A percentile compares a stretch with the other conserved stretches of the same genome.
phyloP scores from a whole-genome alignment of 129 eudicot species.

The Silybum marianum region DNA sequence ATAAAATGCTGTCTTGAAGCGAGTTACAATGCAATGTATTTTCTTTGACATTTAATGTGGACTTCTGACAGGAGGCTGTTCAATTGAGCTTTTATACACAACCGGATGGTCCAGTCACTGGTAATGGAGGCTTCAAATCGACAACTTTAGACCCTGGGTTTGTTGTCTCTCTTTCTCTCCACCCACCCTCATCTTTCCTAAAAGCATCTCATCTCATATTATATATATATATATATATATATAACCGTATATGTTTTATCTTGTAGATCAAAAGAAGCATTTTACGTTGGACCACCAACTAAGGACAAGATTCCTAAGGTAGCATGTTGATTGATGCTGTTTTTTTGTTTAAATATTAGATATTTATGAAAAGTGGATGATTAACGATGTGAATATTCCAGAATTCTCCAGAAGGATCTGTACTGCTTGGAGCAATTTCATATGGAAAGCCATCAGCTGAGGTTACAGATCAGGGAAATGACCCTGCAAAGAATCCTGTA shows the following conservation, averaged over 20 bases:
- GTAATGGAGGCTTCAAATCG: constrained; percentile 70
- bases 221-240: not conserved
- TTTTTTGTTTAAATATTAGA: not conserved
- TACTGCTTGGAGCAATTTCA: constrained; percentile 81
- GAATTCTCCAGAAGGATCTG: constrained; percentile 84
- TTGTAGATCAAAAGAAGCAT: constrained; percentile 82
- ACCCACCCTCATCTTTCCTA: not conserved
- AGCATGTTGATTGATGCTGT: constrained; percentile 7
- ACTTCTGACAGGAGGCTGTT: constrained; percentile 59
- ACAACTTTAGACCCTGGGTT: constrained; percentile 91
- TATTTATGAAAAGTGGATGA: not conserved
- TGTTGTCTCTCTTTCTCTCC: constrained; percentile 11
- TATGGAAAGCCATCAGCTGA: constrained; percentile 78
- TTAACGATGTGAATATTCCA: constrained; percentile 40
- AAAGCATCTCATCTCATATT: not conserved
- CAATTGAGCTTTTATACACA: constrained; percentile 81
- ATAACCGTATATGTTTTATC: constrained; percentile 11
- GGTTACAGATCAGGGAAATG: constrained; percentile 50
- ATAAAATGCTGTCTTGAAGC: not conserved
- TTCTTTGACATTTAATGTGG: not conserved
- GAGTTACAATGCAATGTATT: constrained; percentile 1
- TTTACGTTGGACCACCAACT: constrained; percentile 87
- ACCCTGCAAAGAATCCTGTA: constrained; percentile 73
- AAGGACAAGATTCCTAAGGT: constrained; percentile 99
- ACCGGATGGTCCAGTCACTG: constrained; percentile 95